Base-by-base conservation (phyloP, 2,329 filamentous ascomycete genomes). In the Pestalotiopsis sp. region DNA sequence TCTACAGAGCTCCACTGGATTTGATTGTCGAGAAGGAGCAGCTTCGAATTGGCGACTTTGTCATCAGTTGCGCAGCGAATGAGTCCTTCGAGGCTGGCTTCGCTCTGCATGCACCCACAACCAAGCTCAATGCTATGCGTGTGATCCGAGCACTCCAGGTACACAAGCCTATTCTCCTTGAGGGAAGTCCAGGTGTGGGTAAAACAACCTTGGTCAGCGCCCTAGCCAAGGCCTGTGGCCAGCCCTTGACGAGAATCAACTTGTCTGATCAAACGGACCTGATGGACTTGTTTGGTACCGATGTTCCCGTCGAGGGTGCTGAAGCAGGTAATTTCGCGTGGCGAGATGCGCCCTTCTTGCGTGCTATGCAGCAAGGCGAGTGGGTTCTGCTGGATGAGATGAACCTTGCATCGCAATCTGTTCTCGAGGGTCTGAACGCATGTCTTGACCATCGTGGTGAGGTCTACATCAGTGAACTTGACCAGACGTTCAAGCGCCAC, bases 361-460 rank as follows among this genome's bases (percentile, higher is more conserved):
- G 94, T 77, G 96, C 96, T 0, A 98, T 99, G 95, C 96, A 98
- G 78, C 92, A 90, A 69, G 96, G 96, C 36, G 93, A 97, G 74
- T 99, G 96, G 96, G 96, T 99, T 12, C 84, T 99, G 36, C 86
- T 99, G 0, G 96, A 99, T 76, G 96, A 99, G 83, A 99, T 99
- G 96, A 99, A 99, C 76, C 83, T 99, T 71, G 96, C 97, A 1
- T 98, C 95, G 0, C 96, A 99, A 78, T 97, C 95, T 4, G 95
- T 99, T 2, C 87, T 99, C 1, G 96, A 99, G 82, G 97, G 96
- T 71, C 84, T 99, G 39, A 99, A 99, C 74, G 95, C 96, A 25
- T 98, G 96, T 82, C 87, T 99, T 38, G 96, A 99, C 79, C 97
- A 99, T 79, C 91, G 97, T 80, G 95, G 96, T 69, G 94, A 98